These are phyloP conservation scores for Stylosanthes scabra DNA, from an alignment of 331 rosid species.

Conservation along the genomic window DNA sequence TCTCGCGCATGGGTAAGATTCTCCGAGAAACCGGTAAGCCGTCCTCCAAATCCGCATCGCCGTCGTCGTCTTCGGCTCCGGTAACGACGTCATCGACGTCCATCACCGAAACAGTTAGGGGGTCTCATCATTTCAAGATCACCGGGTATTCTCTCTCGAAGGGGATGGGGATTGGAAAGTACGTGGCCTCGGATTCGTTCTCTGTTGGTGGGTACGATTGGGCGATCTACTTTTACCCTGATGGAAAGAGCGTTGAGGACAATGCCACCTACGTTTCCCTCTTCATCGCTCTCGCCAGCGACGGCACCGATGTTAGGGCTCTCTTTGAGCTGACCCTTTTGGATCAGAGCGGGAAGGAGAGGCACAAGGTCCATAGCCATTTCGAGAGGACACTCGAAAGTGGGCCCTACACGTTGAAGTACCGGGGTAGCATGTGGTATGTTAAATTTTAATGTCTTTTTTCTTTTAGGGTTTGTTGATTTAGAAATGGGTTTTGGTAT, in stretches of 20 bases:
- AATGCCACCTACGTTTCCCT: slow-evolving; percentile 57
- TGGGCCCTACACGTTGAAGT: slow-evolving; percentile 69
- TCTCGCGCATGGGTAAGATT: slow-evolving; percentile 67
- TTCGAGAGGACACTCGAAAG: no score
- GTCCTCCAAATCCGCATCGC: slow-evolving; percentile 51
- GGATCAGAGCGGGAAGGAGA: no score
- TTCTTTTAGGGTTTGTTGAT: neutral
- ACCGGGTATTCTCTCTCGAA: slow-evolving; percentile 56
- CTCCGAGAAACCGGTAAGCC: slow-evolving; percentile 65
- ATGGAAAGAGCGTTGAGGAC: slow-evolving; percentile 73
- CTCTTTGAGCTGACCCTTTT: no score
- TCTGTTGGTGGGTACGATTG: slow-evolving; percentile 58
- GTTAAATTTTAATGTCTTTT: slow-evolving; percentile 11
- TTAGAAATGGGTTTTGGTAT: neutral
- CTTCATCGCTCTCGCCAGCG: no score
- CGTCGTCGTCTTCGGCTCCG: slow-evolving; percentile 52
- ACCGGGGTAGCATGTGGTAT: slow-evolving; percentile 81
- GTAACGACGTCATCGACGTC: slow-evolving; percentile 71
- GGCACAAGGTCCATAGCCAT: no score
- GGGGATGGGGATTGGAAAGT: slow-evolving; percentile 73
- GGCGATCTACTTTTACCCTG: slow-evolving; percentile 54
- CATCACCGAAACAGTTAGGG: slow-evolving; percentile 63
- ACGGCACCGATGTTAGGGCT: no score
- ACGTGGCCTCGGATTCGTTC: slow-evolving; percentile 61
- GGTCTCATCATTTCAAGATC: slow-evolving; percentile 70